These are phyloP conservation scores for Panaeolus cyanescens DNA, from an alignment of 768 basidiomycete species.

Conservation along the genomic window DNA sequence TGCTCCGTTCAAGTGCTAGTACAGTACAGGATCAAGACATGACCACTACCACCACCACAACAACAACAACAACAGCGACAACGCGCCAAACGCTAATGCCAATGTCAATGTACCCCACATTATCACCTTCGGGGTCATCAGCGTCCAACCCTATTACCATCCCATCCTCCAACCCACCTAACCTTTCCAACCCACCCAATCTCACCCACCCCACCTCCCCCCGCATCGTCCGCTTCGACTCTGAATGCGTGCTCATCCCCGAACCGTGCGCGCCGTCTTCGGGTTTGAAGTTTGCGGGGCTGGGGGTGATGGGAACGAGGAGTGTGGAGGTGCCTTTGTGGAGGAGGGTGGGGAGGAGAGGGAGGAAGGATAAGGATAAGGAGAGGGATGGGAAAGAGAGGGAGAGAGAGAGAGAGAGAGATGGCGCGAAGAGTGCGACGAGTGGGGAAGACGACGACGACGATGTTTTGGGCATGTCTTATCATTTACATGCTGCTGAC, in stretches of 20 bases:
- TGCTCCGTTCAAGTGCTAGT: no score
- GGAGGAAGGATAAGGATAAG: conserved; percentile 18
- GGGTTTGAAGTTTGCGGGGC: conserved; percentile 35
- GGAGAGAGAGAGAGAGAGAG: background rate
- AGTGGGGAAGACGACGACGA: conserved; percentile 21
- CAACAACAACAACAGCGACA: no score
- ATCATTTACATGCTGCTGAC: background rate
- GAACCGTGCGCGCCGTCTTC: conserved; percentile 30
- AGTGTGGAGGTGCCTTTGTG: conserved; percentile 73
- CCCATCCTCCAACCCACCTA: background rate
- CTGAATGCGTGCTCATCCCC: conserved; percentile 77
- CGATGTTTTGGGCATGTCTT: background rate
- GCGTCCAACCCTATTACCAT: background rate
- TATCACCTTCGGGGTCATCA: background rate
- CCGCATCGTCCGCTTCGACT: conserved; percentile 68
- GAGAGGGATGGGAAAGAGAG: conserved; percentile 23
- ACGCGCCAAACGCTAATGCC: no score
- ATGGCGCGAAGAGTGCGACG: conserved; percentile 4
- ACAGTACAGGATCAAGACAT: no score
- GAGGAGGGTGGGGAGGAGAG: conserved; percentile 35
- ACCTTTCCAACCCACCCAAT: background rate
- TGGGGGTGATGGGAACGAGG: conserved; percentile 55
- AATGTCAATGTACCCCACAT: no score
- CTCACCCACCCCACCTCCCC: background rate
- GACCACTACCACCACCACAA: no score